These are phyloP conservation scores for Kokia cookei DNA, from an alignment of 441 rosid species.

Conservation along the genomic window DNA sequence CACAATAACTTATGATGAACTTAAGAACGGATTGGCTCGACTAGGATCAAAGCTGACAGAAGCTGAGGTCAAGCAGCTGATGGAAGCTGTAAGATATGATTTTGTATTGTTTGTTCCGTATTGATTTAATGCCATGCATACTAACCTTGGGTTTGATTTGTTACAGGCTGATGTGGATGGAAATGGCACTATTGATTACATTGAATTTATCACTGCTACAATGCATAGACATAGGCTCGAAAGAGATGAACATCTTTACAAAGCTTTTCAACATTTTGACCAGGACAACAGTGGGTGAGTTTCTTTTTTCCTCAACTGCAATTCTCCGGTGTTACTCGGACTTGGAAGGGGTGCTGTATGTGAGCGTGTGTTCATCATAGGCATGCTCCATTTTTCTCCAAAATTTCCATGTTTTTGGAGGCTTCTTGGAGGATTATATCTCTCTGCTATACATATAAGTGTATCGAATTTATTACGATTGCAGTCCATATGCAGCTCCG, in stretches of 20 bases:
- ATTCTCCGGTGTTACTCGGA: too few species aligned
- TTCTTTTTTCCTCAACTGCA: neutral
- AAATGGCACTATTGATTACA: slow-evolving; percentile 49
- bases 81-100: slow-evolving; percentile 38
- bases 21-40: slow-evolving; percentile 41
- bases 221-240: slow-evolving; percentile 60
- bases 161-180: slow-evolving; percentile 62
- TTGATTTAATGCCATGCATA: neutral
- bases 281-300: slow-evolving; percentile 55
- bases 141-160: neutral
- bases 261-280: slow-evolving; percentile 61
- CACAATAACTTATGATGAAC: slow-evolving; percentile 46
- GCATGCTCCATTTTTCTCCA: too few species aligned
- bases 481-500: too few species aligned
- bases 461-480: too few species aligned
- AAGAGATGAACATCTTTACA: slow-evolving; percentile 48
- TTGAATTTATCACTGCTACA: slow-evolving; percentile 57
- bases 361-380: too few species aligned
- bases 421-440: too few species aligned
- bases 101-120: too few species aligned
- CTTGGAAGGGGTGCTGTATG: too few species aligned
- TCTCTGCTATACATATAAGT: too few species aligned
- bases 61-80: slow-evolving; percentile 41
- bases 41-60: slow-evolving; percentile 45
- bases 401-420: too few species aligned